Evolutionary conservation across 352 stramenopile species (phyloP).

Genomic region (Pythium monospermum): DNA sequence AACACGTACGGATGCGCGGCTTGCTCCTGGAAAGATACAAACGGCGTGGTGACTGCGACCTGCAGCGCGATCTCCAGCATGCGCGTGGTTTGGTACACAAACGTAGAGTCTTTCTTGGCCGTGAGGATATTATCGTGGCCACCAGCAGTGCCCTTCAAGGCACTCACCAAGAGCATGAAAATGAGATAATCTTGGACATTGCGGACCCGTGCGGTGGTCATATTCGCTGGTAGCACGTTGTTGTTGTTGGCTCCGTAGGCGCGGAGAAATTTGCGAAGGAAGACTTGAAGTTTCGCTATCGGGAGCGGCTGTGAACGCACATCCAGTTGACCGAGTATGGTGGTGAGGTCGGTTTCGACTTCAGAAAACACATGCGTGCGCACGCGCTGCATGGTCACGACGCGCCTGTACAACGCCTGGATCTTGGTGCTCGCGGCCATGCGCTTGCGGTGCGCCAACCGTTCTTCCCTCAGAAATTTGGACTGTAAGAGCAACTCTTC

Average conservation of each 20-base stretch:
- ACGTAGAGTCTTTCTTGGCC: constrained; percentile 28
- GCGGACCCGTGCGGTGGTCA: constrained; percentile 21
- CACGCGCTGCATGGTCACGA: constrained; percentile 19
- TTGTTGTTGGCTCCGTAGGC: constrained; percentile 16
- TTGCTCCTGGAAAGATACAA: constrained; percentile 14
- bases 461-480: constrained; percentile 47
- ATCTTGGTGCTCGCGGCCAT: constrained; percentile 42
- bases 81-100: constrained; percentile 29
- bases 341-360: constrained; percentile 38
- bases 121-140: constrained; percentile 23
- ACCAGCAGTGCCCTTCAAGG: constrained; percentile 24
- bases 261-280: constrained; percentile 49
- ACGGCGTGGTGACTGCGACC: constrained; percentile 23
- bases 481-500: constrained; percentile 56
- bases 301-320: constrained; percentile 31
- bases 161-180: constrained; percentile 53
- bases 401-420: constrained; percentile 40
- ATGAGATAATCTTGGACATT: constrained; percentile 59
- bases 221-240: neutral
- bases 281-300: constrained; percentile 18
- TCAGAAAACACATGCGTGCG: constrained; percentile 30
- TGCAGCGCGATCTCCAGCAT: constrained; percentile 41
- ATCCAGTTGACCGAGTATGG: constrained; percentile 25
- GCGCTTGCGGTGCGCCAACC: constrained; percentile 35
- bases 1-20: constrained; percentile 41